A percentile compares a stretch with the other conserved stretches of the same genome.
Evolutionary conservation across 2,329 filamentous ascomycete genomes (phyloP).

Genomic region (Aspergillus sp.): DNA sequence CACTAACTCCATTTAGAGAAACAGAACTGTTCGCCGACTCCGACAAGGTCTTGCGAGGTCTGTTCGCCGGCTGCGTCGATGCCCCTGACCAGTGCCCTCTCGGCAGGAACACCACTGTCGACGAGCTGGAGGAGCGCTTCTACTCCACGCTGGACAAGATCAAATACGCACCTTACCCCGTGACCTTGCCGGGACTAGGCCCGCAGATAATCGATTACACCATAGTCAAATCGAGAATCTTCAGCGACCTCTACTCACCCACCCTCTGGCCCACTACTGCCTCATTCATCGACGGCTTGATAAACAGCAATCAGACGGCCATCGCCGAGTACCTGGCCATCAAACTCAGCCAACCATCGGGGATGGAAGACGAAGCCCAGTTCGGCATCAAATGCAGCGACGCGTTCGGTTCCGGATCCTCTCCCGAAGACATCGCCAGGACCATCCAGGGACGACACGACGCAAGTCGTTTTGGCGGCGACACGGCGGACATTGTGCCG

Average conservation of each 20-base stretch:
- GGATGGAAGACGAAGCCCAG: not conserved
- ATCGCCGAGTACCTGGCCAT: not conserved
- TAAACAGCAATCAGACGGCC: not conserved
- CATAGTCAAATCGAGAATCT: not conserved
- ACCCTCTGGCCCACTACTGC: not conserved
- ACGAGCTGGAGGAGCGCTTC: not conserved
- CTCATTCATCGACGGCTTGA: not conserved
- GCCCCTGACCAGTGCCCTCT: not conserved
- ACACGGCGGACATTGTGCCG: slow-evolving; percentile 3
- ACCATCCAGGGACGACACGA: not conserved
- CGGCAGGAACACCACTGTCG: not conserved
- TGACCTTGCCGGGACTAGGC: not conserved
- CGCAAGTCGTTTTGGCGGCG: not conserved
- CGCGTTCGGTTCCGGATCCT: not conserved
- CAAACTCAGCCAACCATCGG: too few relatives aligned
- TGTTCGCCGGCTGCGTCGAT: not conserved
- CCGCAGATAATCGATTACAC: not conserved
- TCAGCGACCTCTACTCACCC: not conserved
- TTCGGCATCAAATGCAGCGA: not conserved
- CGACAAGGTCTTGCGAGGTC: slow-evolving; percentile 1
- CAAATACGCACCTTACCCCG: not conserved
- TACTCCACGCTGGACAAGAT: not conserved
- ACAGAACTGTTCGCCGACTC: not conserved
- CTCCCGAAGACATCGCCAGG: not conserved
- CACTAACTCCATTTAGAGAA: not conserved